A percentile compares a stretch with the other conserved stretches of the same genome.
These are phyloP conservation scores for Diaporthe nobilis DNA, from an alignment of 2,329 filamentous ascomycete genomes.

Conservation along the genomic window DNA sequence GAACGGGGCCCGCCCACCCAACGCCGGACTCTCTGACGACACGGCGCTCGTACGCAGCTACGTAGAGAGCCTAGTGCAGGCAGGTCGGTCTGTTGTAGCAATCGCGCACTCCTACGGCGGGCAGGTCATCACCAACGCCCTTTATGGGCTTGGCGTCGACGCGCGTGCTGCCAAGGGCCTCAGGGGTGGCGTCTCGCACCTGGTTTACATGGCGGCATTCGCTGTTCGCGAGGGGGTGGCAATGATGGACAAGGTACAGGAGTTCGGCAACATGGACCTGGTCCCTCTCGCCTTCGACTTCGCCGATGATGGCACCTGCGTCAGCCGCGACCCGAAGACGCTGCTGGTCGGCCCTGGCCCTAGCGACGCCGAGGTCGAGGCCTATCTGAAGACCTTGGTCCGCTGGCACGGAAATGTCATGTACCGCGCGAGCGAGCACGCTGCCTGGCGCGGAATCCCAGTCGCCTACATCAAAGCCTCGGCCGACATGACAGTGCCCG, in stretches of 20 bases:
- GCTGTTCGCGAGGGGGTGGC: not conserved
- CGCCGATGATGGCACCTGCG: not conserved
- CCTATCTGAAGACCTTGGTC: not conserved
- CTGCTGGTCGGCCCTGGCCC: not conserved
- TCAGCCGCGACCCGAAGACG: not conserved
- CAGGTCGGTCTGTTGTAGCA: not conserved
- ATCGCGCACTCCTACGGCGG: conserved; percentile 25
- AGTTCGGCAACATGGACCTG: conserved; percentile 9
- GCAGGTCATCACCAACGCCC: conserved; percentile 10
- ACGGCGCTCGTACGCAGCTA: conserved; percentile 18
- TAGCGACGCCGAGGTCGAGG: not conserved
- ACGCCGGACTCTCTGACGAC: not conserved
- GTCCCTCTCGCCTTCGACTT: conserved; percentile 7
- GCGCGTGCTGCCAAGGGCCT: conserved; percentile 7
- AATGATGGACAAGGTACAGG: not conserved
- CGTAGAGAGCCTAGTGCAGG: not conserved
- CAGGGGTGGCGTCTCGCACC: not conserved
- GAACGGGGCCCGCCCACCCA: conserved; percentile 1
- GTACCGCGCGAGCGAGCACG: not conserved
- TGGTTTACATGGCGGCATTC: conserved; percentile 4
- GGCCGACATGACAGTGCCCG: not conserved
- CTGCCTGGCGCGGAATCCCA: conserved; percentile 10
- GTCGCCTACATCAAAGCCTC: not conserved
- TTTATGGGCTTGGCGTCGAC: not conserved
- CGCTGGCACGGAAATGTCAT: conserved; percentile 23